Conservation (phyloP, 2,329 filamentous ascomycete genomes). For the Venturia asperata region DNA sequence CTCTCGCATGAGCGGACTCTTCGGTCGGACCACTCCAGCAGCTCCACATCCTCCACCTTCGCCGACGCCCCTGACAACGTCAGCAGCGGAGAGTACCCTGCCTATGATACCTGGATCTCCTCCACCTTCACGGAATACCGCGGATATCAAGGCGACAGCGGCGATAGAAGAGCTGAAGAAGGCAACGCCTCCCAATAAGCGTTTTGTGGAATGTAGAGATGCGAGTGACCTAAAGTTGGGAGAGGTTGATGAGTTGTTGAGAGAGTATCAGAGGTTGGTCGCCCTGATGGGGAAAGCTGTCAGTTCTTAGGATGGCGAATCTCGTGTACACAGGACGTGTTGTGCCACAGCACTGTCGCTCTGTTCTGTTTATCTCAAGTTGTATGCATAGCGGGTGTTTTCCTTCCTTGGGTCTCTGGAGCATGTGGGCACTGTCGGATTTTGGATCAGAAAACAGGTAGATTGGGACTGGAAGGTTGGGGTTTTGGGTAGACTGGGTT, state of each 20-base stretch:
- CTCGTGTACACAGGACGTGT: not conserved
- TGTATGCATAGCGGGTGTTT: not conserved
- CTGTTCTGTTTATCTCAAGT: not conserved
- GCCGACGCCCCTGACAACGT: conserved; percentile 26
- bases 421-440: not conserved
- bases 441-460: not conserved
- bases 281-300: conserved; percentile 39
- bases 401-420: not conserved
- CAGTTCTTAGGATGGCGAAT: not conserved
- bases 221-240: conserved; percentile 40
- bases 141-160: conserved; percentile 35
- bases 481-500: not conserved
- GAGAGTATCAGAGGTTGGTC: conserved; percentile 39
- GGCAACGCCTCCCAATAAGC: conserved; percentile 40
- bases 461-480: not conserved
- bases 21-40: conserved; percentile 53
- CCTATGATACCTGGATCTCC: not conserved
- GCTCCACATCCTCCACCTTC: conserved; percentile 37
- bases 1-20: conserved; percentile 66
- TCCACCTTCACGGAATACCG: not conserved
- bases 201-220: conserved; percentile 41
- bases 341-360: not conserved
- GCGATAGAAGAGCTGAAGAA: conserved; percentile 40
- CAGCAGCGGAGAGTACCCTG: not conserved
- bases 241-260: conserved; percentile 42